Percentiles rank a stretch among this genome's conserved stretches.
phyloP scores from a whole-genome alignment of 805 yeast genomes.

The Blastobotrys chiropterorum region DNA sequence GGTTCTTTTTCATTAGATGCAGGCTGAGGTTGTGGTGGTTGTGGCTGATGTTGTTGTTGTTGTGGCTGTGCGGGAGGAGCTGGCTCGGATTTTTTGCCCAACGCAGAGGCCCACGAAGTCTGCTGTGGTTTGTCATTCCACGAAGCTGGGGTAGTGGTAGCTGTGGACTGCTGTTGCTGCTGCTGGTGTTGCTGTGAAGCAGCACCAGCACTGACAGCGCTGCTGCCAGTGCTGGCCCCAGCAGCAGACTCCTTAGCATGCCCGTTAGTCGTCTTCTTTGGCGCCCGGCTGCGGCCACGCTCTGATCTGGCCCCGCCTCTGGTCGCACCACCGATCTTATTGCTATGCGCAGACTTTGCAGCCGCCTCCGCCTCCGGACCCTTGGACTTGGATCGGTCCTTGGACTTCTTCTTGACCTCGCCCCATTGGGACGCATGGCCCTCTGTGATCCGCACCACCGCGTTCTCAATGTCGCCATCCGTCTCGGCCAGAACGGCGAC shows the following conservation, averaged over 20 bases:
- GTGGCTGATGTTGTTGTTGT: constrained; percentile 17
- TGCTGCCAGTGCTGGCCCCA: constrained; percentile 5
- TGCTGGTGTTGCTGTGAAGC: constrained; percentile 5
- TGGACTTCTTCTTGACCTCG: constrained; percentile 59
- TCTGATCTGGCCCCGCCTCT: constrained; percentile 20
- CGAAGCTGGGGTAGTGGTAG: constrained; percentile 11
- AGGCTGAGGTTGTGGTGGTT: constrained; percentile 20
- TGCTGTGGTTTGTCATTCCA: constrained; percentile 21
- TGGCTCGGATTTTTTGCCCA: constrained; percentile 5
- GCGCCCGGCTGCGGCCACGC: constrained; percentile 18
- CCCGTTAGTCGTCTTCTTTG: constrained; percentile 11
- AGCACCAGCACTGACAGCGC: background rate
- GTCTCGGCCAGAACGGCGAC: constrained; percentile 68
- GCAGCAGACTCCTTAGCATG: constrained; percentile 18
- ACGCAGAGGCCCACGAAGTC: constrained; percentile 5
- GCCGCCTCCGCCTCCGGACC: constrained; percentile 19
- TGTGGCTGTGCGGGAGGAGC: constrained; percentile 9
- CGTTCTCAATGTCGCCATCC: constrained; percentile 62
- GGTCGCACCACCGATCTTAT: constrained; percentile 7
- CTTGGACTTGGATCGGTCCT: constrained; percentile 16
- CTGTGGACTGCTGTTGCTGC: constrained; percentile 4
- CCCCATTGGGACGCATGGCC: constrained; percentile 93
- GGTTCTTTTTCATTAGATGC: background rate
- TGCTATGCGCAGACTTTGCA: constrained; percentile 4
- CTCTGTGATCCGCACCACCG: constrained; percentile 81